Conservation (phyloP, 2,329 filamentous ascomycete genomes). For the Microcyclosporella mali region DNA sequence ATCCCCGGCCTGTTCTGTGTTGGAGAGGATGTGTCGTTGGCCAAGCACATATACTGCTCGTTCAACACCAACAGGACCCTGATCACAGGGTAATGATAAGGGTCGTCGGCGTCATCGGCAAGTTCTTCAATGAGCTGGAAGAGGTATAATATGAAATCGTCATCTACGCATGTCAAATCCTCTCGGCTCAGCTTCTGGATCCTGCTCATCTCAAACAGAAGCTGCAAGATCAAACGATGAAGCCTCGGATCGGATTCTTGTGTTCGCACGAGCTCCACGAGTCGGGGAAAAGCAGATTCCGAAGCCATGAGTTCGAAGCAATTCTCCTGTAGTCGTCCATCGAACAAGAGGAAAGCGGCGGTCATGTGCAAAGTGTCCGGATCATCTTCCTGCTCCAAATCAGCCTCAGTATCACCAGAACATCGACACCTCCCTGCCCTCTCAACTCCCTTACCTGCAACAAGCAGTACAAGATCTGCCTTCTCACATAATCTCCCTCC, state of each 20-base stretch:
- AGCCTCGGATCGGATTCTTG: conserved; percentile 60
- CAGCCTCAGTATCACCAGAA: too few species aligned
- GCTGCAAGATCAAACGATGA: conserved; percentile 74
- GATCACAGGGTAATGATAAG: conserved; percentile 93
- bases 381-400: conserved; percentile 69
- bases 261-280: conserved; percentile 73
- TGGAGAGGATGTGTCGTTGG: conserved; percentile 48
- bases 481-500: conserved; percentile 81
- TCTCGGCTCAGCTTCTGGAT: conserved; percentile 73
- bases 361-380: conserved; percentile 72
- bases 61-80: conserved; percentile 92
- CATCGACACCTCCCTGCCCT: too few species aligned
- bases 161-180: conserved; percentile 65
- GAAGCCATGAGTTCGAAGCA: conserved; percentile 82
- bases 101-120: conserved; percentile 80
- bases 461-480: conserved; percentile 86
- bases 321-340: conserved; percentile 70
- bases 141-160: conserved; percentile 75
- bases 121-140: conserved; percentile 83
- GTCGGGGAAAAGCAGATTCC: conserved; percentile 74
- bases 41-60: conserved; percentile 89
- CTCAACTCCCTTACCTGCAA: conserved; percentile 42
- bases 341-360: conserved; percentile 75
- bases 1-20: conserved; percentile 44
- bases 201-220: conserved; percentile 94